phyloP scores from a whole-genome alignment of 768 basidiomycete genomes.

The button mushroom (Agaricus bisporus) region DNA sequence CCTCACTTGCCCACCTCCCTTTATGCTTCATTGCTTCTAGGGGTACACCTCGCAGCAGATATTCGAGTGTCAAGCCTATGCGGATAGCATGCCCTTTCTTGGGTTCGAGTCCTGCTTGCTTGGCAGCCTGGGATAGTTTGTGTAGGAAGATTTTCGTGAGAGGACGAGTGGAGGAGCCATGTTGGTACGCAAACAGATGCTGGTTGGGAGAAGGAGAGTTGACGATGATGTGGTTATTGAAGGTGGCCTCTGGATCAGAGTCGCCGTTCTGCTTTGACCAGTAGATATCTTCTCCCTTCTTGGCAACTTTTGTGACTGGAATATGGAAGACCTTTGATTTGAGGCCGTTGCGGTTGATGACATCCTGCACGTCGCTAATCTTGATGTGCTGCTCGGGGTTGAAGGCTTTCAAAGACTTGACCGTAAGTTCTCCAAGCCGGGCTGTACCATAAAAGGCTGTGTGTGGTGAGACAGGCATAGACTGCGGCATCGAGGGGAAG shows the following conservation, averaged over 20 bases:
- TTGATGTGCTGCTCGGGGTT: constrained; percentile 23
- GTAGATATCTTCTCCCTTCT: constrained; percentile 1
- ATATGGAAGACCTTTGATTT: constrained; percentile 21
- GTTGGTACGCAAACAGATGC: constrained; percentile 11
- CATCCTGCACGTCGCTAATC: constrained; percentile 12
- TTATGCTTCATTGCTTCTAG: constrained; percentile 31
- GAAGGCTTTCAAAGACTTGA: constrained; percentile 25
- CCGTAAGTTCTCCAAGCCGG: constrained; percentile 31
- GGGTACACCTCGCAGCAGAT: constrained; percentile 27
- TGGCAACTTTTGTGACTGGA: constrained; percentile 20
- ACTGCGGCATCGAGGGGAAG: constrained; percentile 27
- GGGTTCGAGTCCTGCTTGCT: background rate
- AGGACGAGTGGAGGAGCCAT: background rate
- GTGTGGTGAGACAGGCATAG: constrained; percentile 31
- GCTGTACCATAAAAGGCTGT: constrained; percentile 30
- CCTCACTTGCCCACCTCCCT: constrained; percentile 30
- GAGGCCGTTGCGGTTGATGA: constrained; percentile 19
- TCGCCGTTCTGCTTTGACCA: constrained; percentile 14
- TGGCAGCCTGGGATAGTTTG: constrained; percentile 12
- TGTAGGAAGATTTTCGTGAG: constrained; percentile 23
- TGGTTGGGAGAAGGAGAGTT: constrained; percentile 17
- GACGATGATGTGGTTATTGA: constrained; percentile 18
- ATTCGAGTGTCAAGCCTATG: constrained; percentile 27
- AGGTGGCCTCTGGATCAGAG: constrained; percentile 14
- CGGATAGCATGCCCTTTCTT: constrained; percentile 22